These are phyloP conservation scores for Cryptomeria japonica DNA, from an alignment of 75 land plant genomes.

Conservation along the genomic window DNA sequence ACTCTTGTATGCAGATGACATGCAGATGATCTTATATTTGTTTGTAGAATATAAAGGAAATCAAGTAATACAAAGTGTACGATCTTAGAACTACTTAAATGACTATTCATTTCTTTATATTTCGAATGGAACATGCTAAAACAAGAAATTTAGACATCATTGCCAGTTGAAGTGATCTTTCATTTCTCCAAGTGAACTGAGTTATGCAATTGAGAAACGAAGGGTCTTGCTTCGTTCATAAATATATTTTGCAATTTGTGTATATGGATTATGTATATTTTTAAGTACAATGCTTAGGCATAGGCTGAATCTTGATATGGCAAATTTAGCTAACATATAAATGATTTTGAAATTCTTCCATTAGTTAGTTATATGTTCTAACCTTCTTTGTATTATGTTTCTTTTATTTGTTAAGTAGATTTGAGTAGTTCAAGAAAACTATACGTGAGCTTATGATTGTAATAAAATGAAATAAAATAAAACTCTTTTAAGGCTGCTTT, in stretches of 20 bases:
- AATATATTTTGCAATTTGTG: not conserved
- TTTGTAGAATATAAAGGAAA: not conserved
- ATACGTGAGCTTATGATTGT: not conserved
- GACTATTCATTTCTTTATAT: not conserved
- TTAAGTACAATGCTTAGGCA: not conserved
- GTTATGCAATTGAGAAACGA: not conserved
- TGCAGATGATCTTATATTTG: not conserved
- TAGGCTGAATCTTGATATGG: not conserved
- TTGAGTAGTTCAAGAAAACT: not conserved
- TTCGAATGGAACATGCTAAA: not conserved
- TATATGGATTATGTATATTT: not conserved
- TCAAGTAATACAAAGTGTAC: not conserved
- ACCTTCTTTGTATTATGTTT: not conserved
- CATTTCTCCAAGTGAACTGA: not conserved
- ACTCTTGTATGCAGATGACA: not conserved
- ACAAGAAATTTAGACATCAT: not conserved
- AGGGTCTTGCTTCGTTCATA: not conserved
- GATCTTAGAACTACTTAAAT: not conserved
- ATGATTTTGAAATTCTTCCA: not conserved
- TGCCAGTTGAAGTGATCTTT: not conserved
- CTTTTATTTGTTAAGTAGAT: not conserved
- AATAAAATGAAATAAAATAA: no score
- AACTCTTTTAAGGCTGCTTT: no score
- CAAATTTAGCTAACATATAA: not conserved
- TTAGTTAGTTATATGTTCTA: not conserved